These are phyloP conservation scores for Auricularia auricula-judae DNA, from an alignment of 768 basidiomycete species.

Conservation along the genomic window DNA sequence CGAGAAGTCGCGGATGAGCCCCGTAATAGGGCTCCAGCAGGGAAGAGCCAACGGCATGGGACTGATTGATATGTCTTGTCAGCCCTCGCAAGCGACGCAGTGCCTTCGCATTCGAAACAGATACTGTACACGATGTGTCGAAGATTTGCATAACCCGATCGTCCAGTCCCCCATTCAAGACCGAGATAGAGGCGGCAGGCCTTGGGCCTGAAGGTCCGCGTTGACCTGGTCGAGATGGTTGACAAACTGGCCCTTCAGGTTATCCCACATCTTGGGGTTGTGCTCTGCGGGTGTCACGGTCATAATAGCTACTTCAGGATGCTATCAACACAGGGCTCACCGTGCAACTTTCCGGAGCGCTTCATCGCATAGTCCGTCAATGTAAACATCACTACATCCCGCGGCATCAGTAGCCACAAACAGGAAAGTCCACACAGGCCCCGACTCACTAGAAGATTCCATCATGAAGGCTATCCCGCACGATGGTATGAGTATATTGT, in stretches of 20 bases:
- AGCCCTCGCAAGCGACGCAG: no score
- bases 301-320: neutral
- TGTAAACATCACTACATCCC: conserved; percentile 34
- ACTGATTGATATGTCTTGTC: no score
- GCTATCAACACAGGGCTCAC: conserved; percentile 20
- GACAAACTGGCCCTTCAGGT: conserved; percentile 46
- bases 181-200: conserved; percentile 20
- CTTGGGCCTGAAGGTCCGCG: conserved; percentile 31
- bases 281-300: conserved; percentile 29
- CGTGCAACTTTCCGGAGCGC: conserved; percentile 45
- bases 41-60: no score
- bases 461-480: neutral
- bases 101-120: no score
- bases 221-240: conserved; percentile 48
- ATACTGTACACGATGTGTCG: no score
- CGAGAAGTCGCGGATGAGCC: no score
- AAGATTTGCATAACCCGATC: no score
- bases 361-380: conserved; percentile 57
- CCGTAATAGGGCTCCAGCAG: no score
- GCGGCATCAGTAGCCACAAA: neutral
- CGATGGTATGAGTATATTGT: neutral
- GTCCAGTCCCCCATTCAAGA: no score
- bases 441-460: neutral
- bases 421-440: conserved; percentile 20
- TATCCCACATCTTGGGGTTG: conserved; percentile 61